A percentile compares a stretch with the other conserved stretches of the same genome.
Evolutionary conservation across 2,329 filamentous ascomycete genomes (phyloP).

Genomic region (Colletotrichum musae): DNA sequence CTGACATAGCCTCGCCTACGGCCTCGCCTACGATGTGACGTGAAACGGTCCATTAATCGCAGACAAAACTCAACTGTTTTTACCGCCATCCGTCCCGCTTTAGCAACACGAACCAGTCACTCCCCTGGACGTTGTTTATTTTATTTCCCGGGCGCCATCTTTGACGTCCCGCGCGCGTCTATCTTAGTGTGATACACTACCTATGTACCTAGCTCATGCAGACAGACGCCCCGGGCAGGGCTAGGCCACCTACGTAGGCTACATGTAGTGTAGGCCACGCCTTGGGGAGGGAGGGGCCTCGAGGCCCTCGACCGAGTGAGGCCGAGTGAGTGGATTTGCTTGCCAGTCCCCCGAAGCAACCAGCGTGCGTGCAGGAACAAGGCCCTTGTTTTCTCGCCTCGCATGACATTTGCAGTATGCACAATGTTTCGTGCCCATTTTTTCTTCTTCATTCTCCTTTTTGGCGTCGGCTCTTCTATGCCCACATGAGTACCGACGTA

Average conservation of each 20-base stretch:
- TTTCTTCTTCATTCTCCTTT: too few relatives aligned
- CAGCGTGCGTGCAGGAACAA: not conserved
- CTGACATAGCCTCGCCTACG: slow-evolving; percentile 9
- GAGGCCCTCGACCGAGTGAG: too few relatives aligned
- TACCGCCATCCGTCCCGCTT: slow-evolving; percentile 16
- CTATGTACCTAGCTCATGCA: too few relatives aligned
- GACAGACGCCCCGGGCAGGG: too few relatives aligned
- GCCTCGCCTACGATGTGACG: not conserved
- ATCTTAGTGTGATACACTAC: too few relatives aligned
- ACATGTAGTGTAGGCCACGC: too few relatives aligned
- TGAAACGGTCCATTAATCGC: slow-evolving; percentile 20
- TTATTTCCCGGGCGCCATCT: slow-evolving; percentile 5
- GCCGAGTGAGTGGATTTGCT: too few relatives aligned
- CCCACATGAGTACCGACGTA: too few relatives aligned
- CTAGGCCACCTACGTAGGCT: too few relatives aligned
- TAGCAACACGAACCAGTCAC: slow-evolving; percentile 9
- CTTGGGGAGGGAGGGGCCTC: too few relatives aligned
- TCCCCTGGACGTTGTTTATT: slow-evolving; percentile 8
- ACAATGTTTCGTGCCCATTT: not conserved
- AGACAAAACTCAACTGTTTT: not conserved
- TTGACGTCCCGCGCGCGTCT: not conserved
- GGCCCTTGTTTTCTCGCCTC: not conserved
- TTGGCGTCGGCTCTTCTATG: too few relatives aligned
- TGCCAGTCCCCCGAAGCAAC: not conserved
- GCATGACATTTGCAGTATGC: not conserved